Evolutionary conservation across 73 alveolate species (phyloP).

Genomic region (Breviolum minutum): DNA sequence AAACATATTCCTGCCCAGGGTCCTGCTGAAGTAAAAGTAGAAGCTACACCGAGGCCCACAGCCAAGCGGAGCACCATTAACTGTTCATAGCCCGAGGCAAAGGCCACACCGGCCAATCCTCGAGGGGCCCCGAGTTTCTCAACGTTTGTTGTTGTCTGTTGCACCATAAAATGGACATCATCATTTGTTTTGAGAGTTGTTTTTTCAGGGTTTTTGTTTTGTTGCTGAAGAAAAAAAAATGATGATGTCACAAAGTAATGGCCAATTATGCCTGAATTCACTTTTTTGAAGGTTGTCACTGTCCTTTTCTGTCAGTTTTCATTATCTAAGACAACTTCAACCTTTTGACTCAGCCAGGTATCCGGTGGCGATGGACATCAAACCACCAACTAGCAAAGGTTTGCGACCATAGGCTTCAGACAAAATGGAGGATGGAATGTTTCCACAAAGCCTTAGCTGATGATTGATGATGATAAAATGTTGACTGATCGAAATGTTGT

Average conservation of each 20-base stretch:
- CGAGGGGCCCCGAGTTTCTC: too few relatives aligned
- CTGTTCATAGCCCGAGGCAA: conserved; percentile 67
- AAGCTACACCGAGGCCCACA: conserved; percentile 85
- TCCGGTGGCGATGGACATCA: conserved; percentile 73
- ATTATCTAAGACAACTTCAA: background rate
- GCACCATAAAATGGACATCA: too few relatives aligned
- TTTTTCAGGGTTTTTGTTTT: too few relatives aligned
- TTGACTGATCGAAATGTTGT: background rate
- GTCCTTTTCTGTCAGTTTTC: too few relatives aligned
- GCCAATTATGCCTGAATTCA: too few relatives aligned
- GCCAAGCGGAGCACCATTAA: conserved; percentile 63
- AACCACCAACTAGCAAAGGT: conserved; percentile 66
- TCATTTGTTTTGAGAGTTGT: too few relatives aligned
- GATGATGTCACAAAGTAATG: too few relatives aligned
- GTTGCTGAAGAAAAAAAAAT: too few relatives aligned
- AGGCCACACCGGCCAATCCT: conserved; percentile 78
- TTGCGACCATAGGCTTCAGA: conserved; percentile 81
- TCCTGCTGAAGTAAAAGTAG: conserved; percentile 89
- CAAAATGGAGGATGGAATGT: conserved; percentile 74
- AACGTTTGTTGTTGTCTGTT: too few relatives aligned
- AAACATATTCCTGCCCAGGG: background rate
- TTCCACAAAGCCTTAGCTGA: conserved; percentile 59
- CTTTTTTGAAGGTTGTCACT: background rate
- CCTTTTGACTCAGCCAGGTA: background rate
- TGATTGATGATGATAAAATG: background rate